Base-by-base conservation (phyloP, 345 rosid genomes). In the Aquilaria sinensis region DNA sequence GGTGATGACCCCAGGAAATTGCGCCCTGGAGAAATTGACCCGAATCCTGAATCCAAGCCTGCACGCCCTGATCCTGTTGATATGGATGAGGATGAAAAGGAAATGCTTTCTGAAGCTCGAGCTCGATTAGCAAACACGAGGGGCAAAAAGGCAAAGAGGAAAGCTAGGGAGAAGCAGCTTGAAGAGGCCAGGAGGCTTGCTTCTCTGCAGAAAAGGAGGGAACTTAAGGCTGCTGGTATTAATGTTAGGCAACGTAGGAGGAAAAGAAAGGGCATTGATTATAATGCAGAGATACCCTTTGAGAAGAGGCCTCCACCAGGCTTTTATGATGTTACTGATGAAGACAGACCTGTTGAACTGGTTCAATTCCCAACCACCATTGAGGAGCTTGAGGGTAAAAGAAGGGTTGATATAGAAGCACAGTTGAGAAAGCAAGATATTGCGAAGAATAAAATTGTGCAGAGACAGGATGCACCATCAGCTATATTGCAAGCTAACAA, bases 51-150 rank as follows among this genome's bases (percentile, higher is more conserved):
- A 59, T 81, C 99, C 0, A 95, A 95, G 78, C 99, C 99, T 65
- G 99, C 99, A 12, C 92, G 99, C 51, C 99, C 99, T 5, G 97
- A 95, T 80, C 99, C 99, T 30, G 99, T 95, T 60, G 99, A 95
- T 57, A 95, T 95, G 97, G 99, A 95, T 68, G 99, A 95, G 81
- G 99, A 91, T 57, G 99, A 95, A 81, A 95, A 95, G 80, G 99
- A 95, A 72, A 95, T 91, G 97, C 95, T 95, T 70, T 95, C 99
- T 41, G 99, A 95, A 79, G 97, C 97, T 7, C 84, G 99, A 62
- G 99, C 99, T 67, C 78, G 97, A 12, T 72, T 95, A 62, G 97
- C 97, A 10, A 95, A 95, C 70, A 95, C 97, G 52, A 79, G 97
- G 72, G 99, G 96, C 8, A 91, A 95, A 75, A 95, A 95, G 81